phyloP scores from a whole-genome alignment of 441 rosid species.

The Rhodomyrtus psidioides region DNA sequence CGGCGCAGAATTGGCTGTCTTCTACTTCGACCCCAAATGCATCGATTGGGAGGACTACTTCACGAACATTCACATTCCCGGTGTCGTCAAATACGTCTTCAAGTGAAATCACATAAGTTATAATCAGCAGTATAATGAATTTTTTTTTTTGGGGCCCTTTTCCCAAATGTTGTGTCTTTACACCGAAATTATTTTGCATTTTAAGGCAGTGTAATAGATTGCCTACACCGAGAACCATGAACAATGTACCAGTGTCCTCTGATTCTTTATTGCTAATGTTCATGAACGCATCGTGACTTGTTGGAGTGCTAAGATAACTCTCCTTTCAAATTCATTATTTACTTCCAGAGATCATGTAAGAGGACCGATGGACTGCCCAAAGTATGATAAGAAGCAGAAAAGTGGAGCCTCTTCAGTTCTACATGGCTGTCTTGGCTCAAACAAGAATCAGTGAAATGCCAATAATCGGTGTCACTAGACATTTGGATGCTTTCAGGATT shows the following conservation, averaged over 20 bases:
- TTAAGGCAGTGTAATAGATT: neutral
- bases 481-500: neutral
- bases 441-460: neutral
- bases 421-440: neutral
- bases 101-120: conserved; percentile 11
- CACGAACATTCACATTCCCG: conserved; percentile 28
- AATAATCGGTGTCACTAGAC: neutral
- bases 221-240: neutral
- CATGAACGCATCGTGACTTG: neutral
- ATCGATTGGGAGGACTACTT: conserved; percentile 41
- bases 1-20: conserved; percentile 9
- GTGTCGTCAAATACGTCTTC: conserved; percentile 24
- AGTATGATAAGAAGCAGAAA: neutral
- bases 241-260: neutral
- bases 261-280: neutral
- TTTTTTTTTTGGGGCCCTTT: neutral
- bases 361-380: neutral
- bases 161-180: neutral
- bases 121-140: neutral
- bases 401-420: neutral
- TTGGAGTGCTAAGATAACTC: neutral
- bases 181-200: neutral
- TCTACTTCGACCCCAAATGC: conserved; percentile 24
- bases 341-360: neutral
- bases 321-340: neutral